Conservation (phyloP, 75 land plant species). For the Pseudotsuga menziesii region DNA sequence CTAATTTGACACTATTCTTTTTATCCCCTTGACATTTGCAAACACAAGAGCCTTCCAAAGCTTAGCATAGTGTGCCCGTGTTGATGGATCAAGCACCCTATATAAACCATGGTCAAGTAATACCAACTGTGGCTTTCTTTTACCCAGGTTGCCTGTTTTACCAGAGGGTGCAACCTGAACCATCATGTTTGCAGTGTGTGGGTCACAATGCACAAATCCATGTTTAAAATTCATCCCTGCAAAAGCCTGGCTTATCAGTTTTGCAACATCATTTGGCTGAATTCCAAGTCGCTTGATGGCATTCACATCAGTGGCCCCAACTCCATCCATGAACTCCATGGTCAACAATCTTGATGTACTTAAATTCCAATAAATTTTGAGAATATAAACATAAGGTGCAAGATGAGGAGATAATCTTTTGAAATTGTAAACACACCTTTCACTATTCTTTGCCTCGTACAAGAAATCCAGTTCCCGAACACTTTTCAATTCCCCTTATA, state of each 20-base stretch:
- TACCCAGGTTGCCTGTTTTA: constrained; percentile 34
- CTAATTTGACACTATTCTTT: constrained; percentile 83
- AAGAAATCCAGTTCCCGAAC: constrained; percentile 87
- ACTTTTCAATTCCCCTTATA: constrained; percentile 83
- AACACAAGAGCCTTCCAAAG: constrained; percentile 96
- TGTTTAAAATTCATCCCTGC: constrained; percentile 97
- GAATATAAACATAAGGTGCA: constrained; percentile 69
- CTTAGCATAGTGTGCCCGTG: constrained; percentile 78
- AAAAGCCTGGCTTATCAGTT: constrained; percentile 73
- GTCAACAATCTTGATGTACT: constrained; percentile 75
- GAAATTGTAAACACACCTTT: constrained; percentile 70
- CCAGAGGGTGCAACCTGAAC: constrained; percentile 57
- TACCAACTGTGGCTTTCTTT: constrained; percentile 78
- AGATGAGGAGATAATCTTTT: constrained; percentile 73
- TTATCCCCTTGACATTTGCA: constrained; percentile 85
- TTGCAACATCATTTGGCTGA: constrained; percentile 73
- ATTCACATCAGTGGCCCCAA: constrained; percentile 70
- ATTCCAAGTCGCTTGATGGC: constrained; percentile 68
- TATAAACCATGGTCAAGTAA: constrained; percentile 98
- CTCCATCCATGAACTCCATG: constrained; percentile 97
- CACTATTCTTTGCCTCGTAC: constrained; percentile 82
- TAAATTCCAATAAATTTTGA: constrained; percentile 71
- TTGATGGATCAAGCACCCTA: constrained; percentile 67
- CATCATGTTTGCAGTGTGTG: constrained; percentile 96
- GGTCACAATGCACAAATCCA: constrained; percentile 99